Conservation (phyloP, 2,329 filamentous ascomycete genomes). For the Stachybotrys chartarum region DNA sequence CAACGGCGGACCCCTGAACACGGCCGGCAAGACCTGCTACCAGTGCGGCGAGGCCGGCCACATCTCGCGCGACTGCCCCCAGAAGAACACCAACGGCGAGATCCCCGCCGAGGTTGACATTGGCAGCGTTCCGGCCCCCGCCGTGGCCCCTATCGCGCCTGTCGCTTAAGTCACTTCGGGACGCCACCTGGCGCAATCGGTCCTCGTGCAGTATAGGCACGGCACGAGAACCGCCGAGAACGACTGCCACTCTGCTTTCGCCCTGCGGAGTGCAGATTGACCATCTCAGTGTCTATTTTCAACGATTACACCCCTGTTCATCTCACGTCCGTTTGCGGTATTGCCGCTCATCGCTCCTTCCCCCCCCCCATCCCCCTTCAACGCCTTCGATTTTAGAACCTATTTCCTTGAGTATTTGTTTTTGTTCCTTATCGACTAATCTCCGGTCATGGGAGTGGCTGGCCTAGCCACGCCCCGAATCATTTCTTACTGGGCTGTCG, state of each 20-base stretch:
- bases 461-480: no score
- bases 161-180: constrained; percentile 23
- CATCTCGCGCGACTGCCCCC: constrained; percentile 89
- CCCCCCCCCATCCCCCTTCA: background rate
- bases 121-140: constrained; percentile 31
- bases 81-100: constrained; percentile 55
- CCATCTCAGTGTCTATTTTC: background rate
- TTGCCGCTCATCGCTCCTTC: background rate
- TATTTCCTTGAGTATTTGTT: background rate
- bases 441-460: no score
- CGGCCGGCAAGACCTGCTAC: constrained; percentile 97
- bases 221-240: background rate
- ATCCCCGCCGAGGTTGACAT: constrained; percentile 37
- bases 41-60: constrained; percentile 92
- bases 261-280: no score
- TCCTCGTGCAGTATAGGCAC: constrained; percentile 2
- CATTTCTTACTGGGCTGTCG: no score
- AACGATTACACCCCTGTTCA: background rate
- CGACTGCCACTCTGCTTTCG: no score
- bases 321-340: background rate
- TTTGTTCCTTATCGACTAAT: background rate
- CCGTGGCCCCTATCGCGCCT: constrained; percentile 37
- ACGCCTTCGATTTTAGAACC: no score
- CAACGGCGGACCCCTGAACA: constrained; percentile 92
- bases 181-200: constrained; percentile 7